Evolutionary conservation across 768 basidiomycete species (phyloP).

Genomic region (Pseudohyphozyma bogoriensis): DNA sequence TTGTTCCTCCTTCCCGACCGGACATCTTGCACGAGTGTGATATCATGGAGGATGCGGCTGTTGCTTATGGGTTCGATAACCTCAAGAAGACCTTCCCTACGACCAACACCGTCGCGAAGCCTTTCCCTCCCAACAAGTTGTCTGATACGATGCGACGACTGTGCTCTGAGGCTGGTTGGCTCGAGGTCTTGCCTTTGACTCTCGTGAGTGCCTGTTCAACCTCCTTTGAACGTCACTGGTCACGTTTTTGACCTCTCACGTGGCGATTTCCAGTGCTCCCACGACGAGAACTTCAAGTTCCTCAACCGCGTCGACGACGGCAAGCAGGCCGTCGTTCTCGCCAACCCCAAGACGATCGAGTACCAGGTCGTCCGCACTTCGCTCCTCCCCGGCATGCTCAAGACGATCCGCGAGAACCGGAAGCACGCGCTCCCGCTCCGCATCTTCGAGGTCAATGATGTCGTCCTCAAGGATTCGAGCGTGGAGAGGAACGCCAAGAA

Average conservation of each 20-base stretch:
- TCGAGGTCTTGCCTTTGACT: conserved; percentile 87
- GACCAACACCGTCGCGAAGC: conserved; percentile 90
- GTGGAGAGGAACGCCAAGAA: conserved; percentile 79
- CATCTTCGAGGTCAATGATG: conserved; percentile 87
- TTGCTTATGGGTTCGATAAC: conserved; percentile 97
- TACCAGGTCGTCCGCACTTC: conserved; percentile 97
- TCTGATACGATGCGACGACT: conserved; percentile 78
- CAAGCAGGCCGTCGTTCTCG: conserved; percentile 73
- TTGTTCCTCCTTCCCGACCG: conserved; percentile 86
- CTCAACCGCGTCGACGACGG: conserved; percentile 78
- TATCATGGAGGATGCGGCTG: conserved; percentile 94
- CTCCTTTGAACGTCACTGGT: not conserved
- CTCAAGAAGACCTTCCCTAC: conserved; percentile 81
- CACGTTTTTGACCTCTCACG: not conserved
- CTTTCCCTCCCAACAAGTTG: conserved; percentile 76
- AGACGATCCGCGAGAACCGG: conserved; percentile 92
- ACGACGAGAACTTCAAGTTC: conserved; percentile 94
- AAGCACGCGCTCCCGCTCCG: conserved; percentile 84
- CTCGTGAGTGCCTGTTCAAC: conserved; percentile 49
- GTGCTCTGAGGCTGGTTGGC: conserved; percentile 92
- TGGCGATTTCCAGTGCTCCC: conserved; percentile 62
- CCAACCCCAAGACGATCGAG: conserved; percentile 93
- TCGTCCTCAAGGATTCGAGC: conserved; percentile 72
- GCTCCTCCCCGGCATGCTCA: conserved; percentile 86
- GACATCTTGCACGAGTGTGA: conserved; percentile 98